Percentiles rank a stretch among this genome's conserved stretches.
These are phyloP conservation scores for Camelina hispida DNA, from an alignment of 345 rosid species.

Conservation along the genomic window DNA sequence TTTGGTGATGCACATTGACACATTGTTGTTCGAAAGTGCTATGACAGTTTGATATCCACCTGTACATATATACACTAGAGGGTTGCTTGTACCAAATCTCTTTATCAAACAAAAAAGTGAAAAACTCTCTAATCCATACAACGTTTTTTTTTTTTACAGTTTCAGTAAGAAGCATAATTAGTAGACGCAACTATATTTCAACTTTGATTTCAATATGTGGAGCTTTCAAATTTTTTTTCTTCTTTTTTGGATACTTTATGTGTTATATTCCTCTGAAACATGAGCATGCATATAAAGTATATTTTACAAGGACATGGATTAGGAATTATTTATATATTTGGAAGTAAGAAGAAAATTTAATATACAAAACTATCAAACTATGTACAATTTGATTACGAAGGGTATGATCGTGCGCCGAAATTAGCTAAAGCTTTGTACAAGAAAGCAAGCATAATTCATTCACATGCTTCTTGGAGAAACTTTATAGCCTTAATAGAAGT, in stretches of 20 bases:
- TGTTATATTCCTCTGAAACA: not conserved
- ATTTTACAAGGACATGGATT: not conserved
- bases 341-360: not conserved
- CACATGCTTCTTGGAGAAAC: constrained; percentile 29
- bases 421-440: constrained; percentile 17
- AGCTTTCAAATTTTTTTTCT: not conserved
- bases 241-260: not conserved
- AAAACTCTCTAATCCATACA: no score
- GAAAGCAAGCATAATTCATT: constrained; percentile 36
- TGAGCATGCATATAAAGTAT: not conserved
- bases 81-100: not conserved
- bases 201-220: no score
- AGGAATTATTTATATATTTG: not conserved
- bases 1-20: not conserved
- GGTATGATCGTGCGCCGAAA: constrained; percentile 41
- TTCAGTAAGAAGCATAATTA: no score
- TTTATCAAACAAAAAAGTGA: no score
- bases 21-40: not conserved
- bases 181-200: not conserved
- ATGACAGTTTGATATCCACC: not conserved
- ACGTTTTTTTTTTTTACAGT: no score
- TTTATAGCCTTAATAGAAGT: constrained; percentile 28
- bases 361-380: constrained; percentile 1
- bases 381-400: constrained; percentile 33
- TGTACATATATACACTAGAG: not conserved